Evolutionary conservation across 2,329 filamentous ascomycete species (phyloP), one percentile per base, ranked within the genome.

Genomic region (Dactylellina sp.): DNA sequence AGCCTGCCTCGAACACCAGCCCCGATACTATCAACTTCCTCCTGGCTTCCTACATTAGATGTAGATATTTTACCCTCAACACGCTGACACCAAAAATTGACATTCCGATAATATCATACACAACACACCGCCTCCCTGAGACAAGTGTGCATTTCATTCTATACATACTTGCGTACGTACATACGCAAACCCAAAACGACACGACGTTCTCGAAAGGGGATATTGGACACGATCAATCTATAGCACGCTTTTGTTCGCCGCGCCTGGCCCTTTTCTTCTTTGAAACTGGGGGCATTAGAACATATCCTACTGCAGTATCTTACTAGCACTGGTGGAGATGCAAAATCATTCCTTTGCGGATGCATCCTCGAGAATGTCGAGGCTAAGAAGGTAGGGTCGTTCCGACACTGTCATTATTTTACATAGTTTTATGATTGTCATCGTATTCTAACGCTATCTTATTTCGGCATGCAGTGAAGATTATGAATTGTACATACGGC

Each of bases 401-500:
- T 28, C 18, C 16, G 28, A 25, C 25, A 25, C 40, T 50, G 11
- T 28, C 24, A 32, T 32, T 32, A 5, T 32, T 32, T 4, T 9
- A 32, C 28, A 32, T 32, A 4, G 28, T 32, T 9, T 5, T 32
- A 32, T 32, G 16, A 22, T 49, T 9, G 22, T 64, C 52, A 47
- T 42, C 62, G 37, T 53, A 66, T 68, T 22, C 53, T 52, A 11
- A 44, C 70, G 49, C 24, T 53, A 4, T 77, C 25, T 12, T 18
- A 12, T 22, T 53, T 4, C 35, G 25, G 12, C 24, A 37, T 35
- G 20, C 80, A 88, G 86, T 81, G 81, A 84, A 79, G 84, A 87
- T 79, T 85, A 87, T 80, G 82, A 83, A 71, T 83, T 90, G 76
- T 81, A 80, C 65, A 84, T 92, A 76, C 85, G 87, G 77, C 90